Conservation (phyloP, 164 flowering plant genomes). For the Kalanchoe fedtschenkoi region DNA sequence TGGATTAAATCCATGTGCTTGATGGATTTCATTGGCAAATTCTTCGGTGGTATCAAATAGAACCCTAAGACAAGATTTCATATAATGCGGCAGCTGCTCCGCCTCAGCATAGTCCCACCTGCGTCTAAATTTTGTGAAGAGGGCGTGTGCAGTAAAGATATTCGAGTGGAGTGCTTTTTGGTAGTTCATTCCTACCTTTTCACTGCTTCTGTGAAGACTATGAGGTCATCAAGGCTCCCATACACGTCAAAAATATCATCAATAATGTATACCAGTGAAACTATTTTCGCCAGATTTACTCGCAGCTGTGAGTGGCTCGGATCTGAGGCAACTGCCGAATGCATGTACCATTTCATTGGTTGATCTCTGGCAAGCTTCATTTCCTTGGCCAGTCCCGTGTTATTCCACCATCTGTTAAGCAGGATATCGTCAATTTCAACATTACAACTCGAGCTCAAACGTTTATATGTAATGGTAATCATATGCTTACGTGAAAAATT, state of each 20-base stretch:
- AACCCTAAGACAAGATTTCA: slow-evolving; percentile 26
- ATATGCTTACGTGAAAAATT: slow-evolving; percentile 30
- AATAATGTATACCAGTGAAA: slow-evolving; percentile 36
- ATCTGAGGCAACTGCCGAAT: slow-evolving; percentile 30
- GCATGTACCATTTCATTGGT: slow-evolving; percentile 47
- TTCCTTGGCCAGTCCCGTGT: slow-evolving; percentile 26
- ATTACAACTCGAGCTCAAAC: too few relatives aligned
- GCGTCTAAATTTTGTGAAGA: background rate
- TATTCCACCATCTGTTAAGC: slow-evolving; percentile 50
- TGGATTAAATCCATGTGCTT: slow-evolving; percentile 35
- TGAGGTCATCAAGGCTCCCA: slow-evolving; percentile 42
- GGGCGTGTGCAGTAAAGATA: background rate
- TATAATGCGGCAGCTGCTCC: slow-evolving; percentile 16
- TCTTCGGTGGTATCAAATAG: slow-evolving; percentile 21
- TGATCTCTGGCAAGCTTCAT: slow-evolving; percentile 40
- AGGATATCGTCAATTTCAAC: background rate
- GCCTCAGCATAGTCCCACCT: slow-evolving; percentile 16
- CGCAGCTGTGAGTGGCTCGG: slow-evolving; percentile 30
- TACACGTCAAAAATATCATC: slow-evolving; percentile 60
- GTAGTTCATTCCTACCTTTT: slow-evolving; percentile 24
- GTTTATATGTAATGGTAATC: too few relatives aligned
- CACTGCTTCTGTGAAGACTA: slow-evolving; percentile 40
- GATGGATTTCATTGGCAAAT: slow-evolving; percentile 13
- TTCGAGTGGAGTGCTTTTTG: background rate
- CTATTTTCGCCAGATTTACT: slow-evolving; percentile 35